Percentiles rank a stretch among this genome's conserved stretches.
Evolutionary conservation across 2,329 filamentous ascomycete species (phyloP).

Genomic region (Paraphoma sp.): DNA sequence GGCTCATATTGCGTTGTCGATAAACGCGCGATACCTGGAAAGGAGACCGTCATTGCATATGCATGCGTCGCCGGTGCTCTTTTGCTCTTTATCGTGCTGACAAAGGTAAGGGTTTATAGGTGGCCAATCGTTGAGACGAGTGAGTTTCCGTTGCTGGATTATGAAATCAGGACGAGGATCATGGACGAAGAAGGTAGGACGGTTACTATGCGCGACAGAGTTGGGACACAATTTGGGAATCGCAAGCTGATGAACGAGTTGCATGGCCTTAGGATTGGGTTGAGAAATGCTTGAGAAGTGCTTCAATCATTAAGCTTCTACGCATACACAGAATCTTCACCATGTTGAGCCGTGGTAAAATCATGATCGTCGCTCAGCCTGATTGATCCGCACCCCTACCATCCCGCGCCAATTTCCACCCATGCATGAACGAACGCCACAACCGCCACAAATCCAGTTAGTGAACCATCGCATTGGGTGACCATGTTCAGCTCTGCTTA

Average conservation of each 20-base stretch:
- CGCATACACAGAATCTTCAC: neutral
- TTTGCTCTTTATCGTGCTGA: constrained; percentile 8
- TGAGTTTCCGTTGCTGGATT: constrained; percentile 21
- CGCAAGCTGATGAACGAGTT: neutral
- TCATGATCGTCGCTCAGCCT: neutral
- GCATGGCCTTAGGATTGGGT: neutral
- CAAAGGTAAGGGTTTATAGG: constrained; percentile 6
- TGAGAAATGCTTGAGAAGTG: neutral
- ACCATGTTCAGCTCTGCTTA: neutral
- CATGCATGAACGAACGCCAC: neutral
- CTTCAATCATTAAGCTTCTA: too few relatives aligned
- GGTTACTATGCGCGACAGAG: neutral
- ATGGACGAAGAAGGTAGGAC: constrained; percentile 1
- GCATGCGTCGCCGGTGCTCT: constrained; percentile 13
- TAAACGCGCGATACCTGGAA: constrained; percentile 17
- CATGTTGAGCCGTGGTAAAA: neutral
- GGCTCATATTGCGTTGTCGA: constrained; percentile 13
- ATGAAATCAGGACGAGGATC: constrained; percentile 11
- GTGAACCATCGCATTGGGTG: neutral
- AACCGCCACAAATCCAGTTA: neutral
- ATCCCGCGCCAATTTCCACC: neutral
- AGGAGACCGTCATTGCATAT: constrained; percentile 17
- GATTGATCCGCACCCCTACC: neutral
- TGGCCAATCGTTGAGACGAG: constrained; percentile 11
- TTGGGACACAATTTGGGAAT: neutral